phyloP scores from a whole-genome alignment of 2,329 filamentous ascomycete species.

The Fusarium praegraminearum region DNA sequence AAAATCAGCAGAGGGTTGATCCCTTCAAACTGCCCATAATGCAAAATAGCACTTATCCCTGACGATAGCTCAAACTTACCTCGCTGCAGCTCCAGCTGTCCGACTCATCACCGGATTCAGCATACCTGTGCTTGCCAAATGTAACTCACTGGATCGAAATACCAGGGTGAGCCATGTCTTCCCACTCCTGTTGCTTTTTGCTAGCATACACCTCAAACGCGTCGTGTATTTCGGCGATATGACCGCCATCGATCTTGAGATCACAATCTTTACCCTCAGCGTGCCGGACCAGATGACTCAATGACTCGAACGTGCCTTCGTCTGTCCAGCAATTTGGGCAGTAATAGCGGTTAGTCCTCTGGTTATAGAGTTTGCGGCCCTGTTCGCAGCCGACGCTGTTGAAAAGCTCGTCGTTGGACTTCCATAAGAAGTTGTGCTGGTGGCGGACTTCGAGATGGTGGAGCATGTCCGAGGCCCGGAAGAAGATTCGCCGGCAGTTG shows the following conservation, averaged over 20 bases:
- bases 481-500: not conserved
- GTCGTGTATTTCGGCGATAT: not conserved
- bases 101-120: too few relatives aligned
- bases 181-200: too few relatives aligned
- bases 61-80: too few relatives aligned
- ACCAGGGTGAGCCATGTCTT: too few relatives aligned
- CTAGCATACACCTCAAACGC: not conserved
- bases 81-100: too few relatives aligned
- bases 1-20: too few relatives aligned
- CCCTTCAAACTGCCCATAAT: too few relatives aligned
- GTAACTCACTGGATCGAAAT: too few relatives aligned
- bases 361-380: not conserved
- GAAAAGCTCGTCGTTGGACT: not conserved
- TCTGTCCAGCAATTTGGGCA: not conserved
- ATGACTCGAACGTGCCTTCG: not conserved
- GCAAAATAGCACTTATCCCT: too few relatives aligned
- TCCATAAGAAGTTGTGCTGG: not conserved
- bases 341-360: not conserved
- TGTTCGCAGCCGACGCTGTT: not conserved
- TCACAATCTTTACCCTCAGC: not conserved
- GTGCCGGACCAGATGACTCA: not conserved
- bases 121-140: too few relatives aligned
- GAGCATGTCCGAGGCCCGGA: not conserved
- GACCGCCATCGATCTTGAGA: not conserved
- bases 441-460: not conserved